Evolutionary conservation across 495 filamentous ascomycete species (phyloP).

Genomic region (Chaetomium fimeti): DNA sequence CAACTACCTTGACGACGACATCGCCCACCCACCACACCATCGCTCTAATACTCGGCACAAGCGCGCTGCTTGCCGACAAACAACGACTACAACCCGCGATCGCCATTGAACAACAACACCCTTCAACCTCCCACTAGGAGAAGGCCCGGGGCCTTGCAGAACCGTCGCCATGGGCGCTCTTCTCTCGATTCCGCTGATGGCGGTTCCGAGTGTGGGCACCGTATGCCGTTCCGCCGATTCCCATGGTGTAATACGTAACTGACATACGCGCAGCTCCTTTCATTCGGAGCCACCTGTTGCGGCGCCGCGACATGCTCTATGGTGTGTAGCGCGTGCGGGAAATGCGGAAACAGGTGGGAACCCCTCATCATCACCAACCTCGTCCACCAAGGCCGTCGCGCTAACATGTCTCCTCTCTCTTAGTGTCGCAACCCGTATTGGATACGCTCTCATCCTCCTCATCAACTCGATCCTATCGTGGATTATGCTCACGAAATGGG

Average conservation of each 20-base stretch:
- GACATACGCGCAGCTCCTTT: constrained; percentile 58
- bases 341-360: constrained; percentile 86
- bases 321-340: constrained; percentile 90
- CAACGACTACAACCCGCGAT: not conserved
- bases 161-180: constrained; percentile 75
- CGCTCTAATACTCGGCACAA: not conserved
- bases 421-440: constrained; percentile 94
- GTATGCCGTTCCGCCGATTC: constrained; percentile 54
- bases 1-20: not conserved
- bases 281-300: constrained; percentile 81
- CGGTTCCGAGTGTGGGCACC: constrained; percentile 78
- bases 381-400: not conserved
- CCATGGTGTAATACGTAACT: constrained; percentile 9
- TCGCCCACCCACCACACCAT: not conserved
- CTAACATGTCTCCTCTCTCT: not conserved
- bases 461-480: constrained; percentile 95
- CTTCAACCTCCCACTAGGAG: not conserved
- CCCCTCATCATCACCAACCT: constrained; percentile 1
- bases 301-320: constrained; percentile 93
- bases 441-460: constrained; percentile 92
- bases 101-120: not conserved
- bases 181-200: constrained; percentile 84
- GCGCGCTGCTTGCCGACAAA: not conserved
- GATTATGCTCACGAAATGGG: constrained; percentile 99
- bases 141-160: constrained; percentile 1